Evolutionary conservation across 805 yeast genomes (phyloP), one percentile per base, ranked within the genome.

Genomic region (Pichia rugopelliculosa): DNA sequence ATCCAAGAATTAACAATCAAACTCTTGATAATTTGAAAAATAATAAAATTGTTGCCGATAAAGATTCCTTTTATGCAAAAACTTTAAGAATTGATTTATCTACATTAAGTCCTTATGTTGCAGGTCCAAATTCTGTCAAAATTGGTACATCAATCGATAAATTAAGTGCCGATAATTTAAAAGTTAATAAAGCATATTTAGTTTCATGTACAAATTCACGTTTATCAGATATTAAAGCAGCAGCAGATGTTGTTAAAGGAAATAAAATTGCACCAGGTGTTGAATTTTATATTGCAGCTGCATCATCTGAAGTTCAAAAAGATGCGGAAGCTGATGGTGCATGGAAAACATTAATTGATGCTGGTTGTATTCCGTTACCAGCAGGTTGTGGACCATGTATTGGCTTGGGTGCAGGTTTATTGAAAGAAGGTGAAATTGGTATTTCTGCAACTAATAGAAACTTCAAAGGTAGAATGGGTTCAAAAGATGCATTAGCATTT

Each of bases 341-440:
- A 15, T 95, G 99, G 99, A 76, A 89, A 59, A 80, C 79, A 20
- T 74, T 93, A 49, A 60, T 93, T 42, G 91, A 83, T 47, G 96
- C 98, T 10, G 99, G 99, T 45, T 95, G 96, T 50, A 86, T 72
- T 58, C 87, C 96, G 33, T 77, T 93, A 57, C 98, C 98, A 20
- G 96, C 99, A 15, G 99, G 99, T 21, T 93, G 99, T 72, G 99
- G 99, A 41, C 99, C 99, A 22, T 93, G 99, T 73, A 93, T 93
- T 62, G 99, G 99, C 34, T 73, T 93, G 47, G 99, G 99, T 47
- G 76, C 95, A 25, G 99, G 99, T 43, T 72, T 93, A 54, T 73
- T 93, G 56, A 82, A 93, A 68, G 91, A 87, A 33, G 99, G 99
- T 40, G 98, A 93, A 68, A 95, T 93, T 50, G 99, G 99, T 55